These are phyloP conservation scores for Rosa hybrid DNA, from an alignment of 331 rosid genomes.

Conservation along the genomic window DNA sequence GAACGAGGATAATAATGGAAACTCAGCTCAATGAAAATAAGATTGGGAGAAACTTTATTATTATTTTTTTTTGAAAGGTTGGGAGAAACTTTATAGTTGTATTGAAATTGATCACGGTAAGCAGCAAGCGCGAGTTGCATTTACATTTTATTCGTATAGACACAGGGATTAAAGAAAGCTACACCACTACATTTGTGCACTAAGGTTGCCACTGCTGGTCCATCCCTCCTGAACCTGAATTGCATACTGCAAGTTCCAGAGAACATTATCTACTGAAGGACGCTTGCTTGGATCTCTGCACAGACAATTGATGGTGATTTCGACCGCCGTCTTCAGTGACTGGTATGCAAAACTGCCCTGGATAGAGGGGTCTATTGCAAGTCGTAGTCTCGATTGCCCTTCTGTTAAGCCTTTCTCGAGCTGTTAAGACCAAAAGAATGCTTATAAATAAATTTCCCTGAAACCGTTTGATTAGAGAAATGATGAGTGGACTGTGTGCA, in stretches of 20 bases:
- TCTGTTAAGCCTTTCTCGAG: conserved; percentile 63
- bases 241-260: conserved; percentile 94
- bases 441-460: background rate
- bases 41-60: background rate
- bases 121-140: conserved; percentile 28
- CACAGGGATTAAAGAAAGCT: background rate
- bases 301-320: conserved; percentile 71
- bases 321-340: conserved; percentile 64
- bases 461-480: background rate
- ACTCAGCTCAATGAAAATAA: background rate
- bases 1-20: background rate
- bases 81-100: background rate
- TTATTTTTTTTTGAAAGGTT: too few species aligned
- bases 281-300: conserved; percentile 55
- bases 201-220: conserved; percentile 79
- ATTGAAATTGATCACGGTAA: background rate
- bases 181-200: conserved; percentile 45
- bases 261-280: conserved; percentile 84
- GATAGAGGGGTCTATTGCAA: conserved; percentile 45
- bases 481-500: too few species aligned
- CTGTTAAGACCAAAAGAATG: conserved; percentile 34
- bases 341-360: conserved; percentile 62
- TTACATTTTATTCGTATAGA: conserved; percentile 37
- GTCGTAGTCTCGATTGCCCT: conserved; percentile 35
- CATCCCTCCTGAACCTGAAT: conserved; percentile 92